Evolutionary conservation across 2,329 filamentous ascomycete genomes (phyloP).

Genomic region (Aspergillus sp.): DNA sequence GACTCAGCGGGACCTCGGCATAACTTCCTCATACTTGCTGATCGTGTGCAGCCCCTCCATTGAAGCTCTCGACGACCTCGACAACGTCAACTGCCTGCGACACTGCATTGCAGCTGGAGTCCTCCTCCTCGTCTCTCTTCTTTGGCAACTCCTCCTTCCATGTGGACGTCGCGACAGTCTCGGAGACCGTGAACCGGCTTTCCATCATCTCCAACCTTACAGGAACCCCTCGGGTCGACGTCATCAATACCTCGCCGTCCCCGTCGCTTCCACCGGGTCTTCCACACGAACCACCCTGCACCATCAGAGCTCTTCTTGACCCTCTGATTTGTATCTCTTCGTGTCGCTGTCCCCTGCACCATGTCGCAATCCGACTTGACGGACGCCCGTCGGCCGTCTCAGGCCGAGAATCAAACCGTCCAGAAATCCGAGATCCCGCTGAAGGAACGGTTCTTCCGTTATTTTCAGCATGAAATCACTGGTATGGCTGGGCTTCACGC

Average conservation of each 20-base stretch:
- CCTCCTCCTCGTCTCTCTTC: too few relatives aligned
- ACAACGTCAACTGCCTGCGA: too few relatives aligned
- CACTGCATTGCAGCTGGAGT: too few relatives aligned
- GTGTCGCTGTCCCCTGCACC: slow-evolving; percentile 2
- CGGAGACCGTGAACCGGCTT: background rate
- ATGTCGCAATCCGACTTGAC: slow-evolving; percentile 34
- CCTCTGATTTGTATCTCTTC: background rate
- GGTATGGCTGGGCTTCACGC: slow-evolving; percentile 48
- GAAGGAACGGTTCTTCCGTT: slow-evolving; percentile 80
- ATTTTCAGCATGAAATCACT: slow-evolving; percentile 74
- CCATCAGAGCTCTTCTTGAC: background rate
- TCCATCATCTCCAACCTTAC: background rate
- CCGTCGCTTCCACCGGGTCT: background rate
- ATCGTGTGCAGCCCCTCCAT: too few relatives aligned
- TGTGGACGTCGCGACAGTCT: background rate
- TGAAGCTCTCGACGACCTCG: too few relatives aligned
- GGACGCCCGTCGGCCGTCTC: slow-evolving; percentile 28
- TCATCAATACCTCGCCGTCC: slow-evolving; percentile 27
- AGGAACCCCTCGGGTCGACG: slow-evolving; percentile 24
- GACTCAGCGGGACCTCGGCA: too few relatives aligned
- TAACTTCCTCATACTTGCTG: too few relatives aligned
- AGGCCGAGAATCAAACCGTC: slow-evolving; percentile 32
- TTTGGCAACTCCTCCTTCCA: background rate
- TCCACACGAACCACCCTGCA: background rate
- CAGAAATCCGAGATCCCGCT: slow-evolving; percentile 43